Base-by-base conservation (phyloP, 1,139 yeast species). In the Blastobotrys persicus region DNA sequence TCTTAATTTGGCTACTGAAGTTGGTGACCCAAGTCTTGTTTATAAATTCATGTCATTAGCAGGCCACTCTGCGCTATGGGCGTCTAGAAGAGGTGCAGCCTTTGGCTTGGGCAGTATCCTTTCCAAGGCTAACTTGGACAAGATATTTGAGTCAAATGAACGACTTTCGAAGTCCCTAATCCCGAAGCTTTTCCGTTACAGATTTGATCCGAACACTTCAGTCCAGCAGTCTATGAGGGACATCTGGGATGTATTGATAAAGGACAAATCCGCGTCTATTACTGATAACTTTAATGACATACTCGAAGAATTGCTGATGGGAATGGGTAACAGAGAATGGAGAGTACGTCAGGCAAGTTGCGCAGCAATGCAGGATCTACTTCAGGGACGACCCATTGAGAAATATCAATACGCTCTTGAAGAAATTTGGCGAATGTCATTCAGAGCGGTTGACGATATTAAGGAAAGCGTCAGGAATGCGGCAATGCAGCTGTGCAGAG, bases 11-110 rank as follows among this genome's bases (percentile, higher is more conserved):
- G 98, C 98, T 0, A 82, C 94, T 1, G 98, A 92, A 62, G 94
- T 89, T 3, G 98, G 98, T 38, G 97, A 92, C 66, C 96, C 98
- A 17, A 80, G 95, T 61, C 76, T 92, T 58, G 96, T 92, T 4
- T 92, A 92, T 67, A 88, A 89, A 61, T 92, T 92, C 63, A 88
- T 92, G 96, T 83, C 96, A 0, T 71, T 92, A 50, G 96, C 98
- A 0, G 85, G 88, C 54, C 85, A 85, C 48, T 86, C 96, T 0
- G 83, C 95, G 0, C 71, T 91, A 33, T 92, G 98, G 98, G 81
- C 95, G 0, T 87, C 97, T 0, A 76, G 96, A 63, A 87, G 87
- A 57, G 98, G 98, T 47, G 83, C 91, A 62, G 98, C 98, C 0
- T 91, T 88, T 70, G 97, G 98, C 0, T 73, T 92, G 33, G 94